Conservation (phyloP, 805 yeast species). For the Cephaloascus fragrans region DNA sequence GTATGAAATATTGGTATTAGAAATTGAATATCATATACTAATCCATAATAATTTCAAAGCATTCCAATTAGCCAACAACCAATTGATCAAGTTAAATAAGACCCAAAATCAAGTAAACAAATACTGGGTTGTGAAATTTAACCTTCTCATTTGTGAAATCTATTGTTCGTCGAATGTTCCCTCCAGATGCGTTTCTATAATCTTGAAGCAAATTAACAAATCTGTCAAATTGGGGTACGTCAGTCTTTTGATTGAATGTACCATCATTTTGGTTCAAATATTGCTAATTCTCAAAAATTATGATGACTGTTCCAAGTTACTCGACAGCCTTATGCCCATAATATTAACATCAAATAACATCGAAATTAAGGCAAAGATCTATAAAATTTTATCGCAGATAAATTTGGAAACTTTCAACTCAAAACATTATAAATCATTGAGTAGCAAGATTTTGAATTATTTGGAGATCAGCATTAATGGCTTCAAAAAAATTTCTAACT, state of each 20-base stretch:
- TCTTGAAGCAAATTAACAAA: slow-evolving; percentile 38
- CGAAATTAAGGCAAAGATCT: slow-evolving; percentile 24
- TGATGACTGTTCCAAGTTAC: slow-evolving; percentile 32
- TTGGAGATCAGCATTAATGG: slow-evolving; percentile 35
- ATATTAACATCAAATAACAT: slow-evolving; percentile 28
- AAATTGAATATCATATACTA: slow-evolving; percentile 18
- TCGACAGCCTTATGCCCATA: slow-evolving; percentile 32
- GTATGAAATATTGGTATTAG: slow-evolving; percentile 16
- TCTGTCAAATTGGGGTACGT: slow-evolving; percentile 38
- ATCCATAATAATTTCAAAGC: slow-evolving; percentile 12
- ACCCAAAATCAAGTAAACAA: slow-evolving; percentile 17
- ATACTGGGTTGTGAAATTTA: slow-evolving; percentile 35
- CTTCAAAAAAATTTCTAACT: slow-evolving; percentile 26
- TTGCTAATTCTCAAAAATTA: slow-evolving; percentile 28
- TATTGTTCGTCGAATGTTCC: slow-evolving; percentile 33
- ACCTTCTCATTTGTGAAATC: slow-evolving; percentile 35
- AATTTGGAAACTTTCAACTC: slow-evolving; percentile 13
- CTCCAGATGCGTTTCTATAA: slow-evolving; percentile 37
- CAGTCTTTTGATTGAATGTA: slow-evolving; percentile 34
- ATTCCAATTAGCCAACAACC: neutral
- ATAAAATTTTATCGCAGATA: slow-evolving; percentile 11
- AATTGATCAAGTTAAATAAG: neutral
- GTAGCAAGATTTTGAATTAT: slow-evolving; percentile 16
- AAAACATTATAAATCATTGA: no score
- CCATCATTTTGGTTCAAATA: slow-evolving; percentile 33